Conservation (phyloP, 208 protist genomes). For the Tritrichomonas foetus region DNA sequence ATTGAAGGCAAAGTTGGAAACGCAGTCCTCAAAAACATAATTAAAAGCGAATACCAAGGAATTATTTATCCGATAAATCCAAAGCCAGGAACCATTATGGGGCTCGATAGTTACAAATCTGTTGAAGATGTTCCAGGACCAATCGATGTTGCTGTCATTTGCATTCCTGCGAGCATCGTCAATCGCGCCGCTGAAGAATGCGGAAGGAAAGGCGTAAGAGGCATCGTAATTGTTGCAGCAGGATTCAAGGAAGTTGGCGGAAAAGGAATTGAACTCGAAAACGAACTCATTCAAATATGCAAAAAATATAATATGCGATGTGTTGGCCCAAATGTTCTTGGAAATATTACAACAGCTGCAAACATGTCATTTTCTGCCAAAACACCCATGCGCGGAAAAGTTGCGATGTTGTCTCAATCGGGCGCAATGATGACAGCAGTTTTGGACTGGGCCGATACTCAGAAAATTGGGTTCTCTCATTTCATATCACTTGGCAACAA, state of each 20-base stretch:
- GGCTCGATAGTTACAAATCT: background rate
- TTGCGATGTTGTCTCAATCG: background rate
- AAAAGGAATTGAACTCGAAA: background rate
- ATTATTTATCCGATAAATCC: background rate
- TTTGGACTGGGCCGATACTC: background rate
- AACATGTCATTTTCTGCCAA: background rate
- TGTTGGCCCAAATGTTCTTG: background rate
- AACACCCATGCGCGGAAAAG: background rate
- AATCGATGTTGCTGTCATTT: background rate
- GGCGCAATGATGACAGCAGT: constrained; percentile 1
- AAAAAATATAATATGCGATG: background rate
- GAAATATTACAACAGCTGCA: background rate
- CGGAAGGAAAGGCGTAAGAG: background rate
- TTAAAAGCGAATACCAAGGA: background rate
- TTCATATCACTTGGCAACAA: background rate
- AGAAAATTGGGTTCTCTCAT: background rate
- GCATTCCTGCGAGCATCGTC: background rate
- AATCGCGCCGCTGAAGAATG: background rate
- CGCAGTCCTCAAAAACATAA: background rate
- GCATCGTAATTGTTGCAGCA: constrained; percentile 3
- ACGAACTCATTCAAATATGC: background rate
- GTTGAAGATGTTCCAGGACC: background rate
- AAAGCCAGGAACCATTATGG: background rate
- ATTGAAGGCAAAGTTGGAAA: background rate
- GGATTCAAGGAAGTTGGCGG: background rate